Conservation (phyloP, 2,329 filamentous ascomycete genomes). For the Penicillium glabrum region DNA sequence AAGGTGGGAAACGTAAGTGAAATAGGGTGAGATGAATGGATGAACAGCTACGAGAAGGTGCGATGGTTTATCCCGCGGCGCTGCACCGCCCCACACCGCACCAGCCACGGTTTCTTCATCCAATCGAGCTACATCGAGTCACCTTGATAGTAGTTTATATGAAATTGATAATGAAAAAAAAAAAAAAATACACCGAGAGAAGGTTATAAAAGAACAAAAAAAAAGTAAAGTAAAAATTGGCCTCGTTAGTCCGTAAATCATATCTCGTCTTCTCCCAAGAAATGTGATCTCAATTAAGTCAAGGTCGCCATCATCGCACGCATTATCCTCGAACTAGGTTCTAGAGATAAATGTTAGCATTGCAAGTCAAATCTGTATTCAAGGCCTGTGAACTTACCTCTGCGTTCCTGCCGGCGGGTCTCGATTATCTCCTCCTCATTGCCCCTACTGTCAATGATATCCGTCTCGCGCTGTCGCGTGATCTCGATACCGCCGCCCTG, state of each 20-base stretch:
- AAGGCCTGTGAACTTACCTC: slow-evolving; percentile 63
- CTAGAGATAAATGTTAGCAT: slow-evolving; percentile 42
- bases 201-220: neutral
- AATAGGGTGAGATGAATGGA: slow-evolving; percentile 9
- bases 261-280: neutral
- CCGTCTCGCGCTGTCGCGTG: slow-evolving; percentile 27
- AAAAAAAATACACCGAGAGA: slow-evolving; percentile 8
- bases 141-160: neutral
- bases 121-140: neutral
- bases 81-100: slow-evolving; percentile 26
- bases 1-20: neutral
- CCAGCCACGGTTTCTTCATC: slow-evolving; percentile 26
- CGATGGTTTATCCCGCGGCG: slow-evolving; percentile 17
- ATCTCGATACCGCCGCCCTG: slow-evolving; percentile 36
- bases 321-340: slow-evolving; percentile 63
- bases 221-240: neutral
- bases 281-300: slow-evolving; percentile 42
- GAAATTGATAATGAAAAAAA: slow-evolving; percentile 7
- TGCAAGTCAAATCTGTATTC: neutral
- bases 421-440: slow-evolving; percentile 54
- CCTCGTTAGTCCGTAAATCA: slow-evolving; percentile 6
- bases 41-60: slow-evolving; percentile 14
- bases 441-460: slow-evolving; percentile 36
- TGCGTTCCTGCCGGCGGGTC: slow-evolving; percentile 78
- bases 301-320: slow-evolving; percentile 70